Conservation (phyloP, 2,329 filamentous ascomycete species). For the Thelonectria olida region DNA sequence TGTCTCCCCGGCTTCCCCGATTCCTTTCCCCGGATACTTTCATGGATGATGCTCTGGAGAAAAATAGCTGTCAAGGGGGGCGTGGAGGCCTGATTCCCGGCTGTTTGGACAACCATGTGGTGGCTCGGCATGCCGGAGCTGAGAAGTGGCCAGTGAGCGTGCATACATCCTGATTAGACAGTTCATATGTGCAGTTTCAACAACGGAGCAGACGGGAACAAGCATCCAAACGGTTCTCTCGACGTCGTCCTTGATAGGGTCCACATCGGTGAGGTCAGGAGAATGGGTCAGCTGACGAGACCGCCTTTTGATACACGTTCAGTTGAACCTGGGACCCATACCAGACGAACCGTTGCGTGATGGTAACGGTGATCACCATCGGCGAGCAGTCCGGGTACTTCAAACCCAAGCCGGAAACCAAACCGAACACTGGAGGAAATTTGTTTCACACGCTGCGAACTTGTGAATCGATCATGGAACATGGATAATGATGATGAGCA, state of each 20-base stretch:
- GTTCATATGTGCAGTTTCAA: not conserved
- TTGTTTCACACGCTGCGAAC: not conserved
- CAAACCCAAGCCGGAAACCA: not conserved
- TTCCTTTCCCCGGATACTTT: not conserved
- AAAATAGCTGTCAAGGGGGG: not conserved
- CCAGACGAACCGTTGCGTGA: not conserved
- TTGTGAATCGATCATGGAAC: not conserved
- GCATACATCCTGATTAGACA: not conserved
- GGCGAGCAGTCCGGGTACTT: not conserved
- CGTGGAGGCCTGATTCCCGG: conserved; percentile 2
- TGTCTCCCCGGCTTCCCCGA: not conserved
- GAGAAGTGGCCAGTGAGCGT: not conserved
- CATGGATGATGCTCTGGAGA: not conserved
- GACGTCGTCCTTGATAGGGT: not conserved
- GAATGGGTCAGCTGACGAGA: not conserved
- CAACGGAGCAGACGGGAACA: not conserved
- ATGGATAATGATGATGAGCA: not conserved
- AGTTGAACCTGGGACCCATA: not conserved
- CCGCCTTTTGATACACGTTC: not conserved
- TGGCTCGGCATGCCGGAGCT: not conserved
- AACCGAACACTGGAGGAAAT: not conserved
- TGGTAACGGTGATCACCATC: not conserved
- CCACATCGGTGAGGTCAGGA: not conserved
- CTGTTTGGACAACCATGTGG: conserved; percentile 1
- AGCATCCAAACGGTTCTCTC: not conserved